Evolutionary conservation across 495 filamentous ascomycete genomes (phyloP).

Genomic region (Amorphotheca resinae): DNA sequence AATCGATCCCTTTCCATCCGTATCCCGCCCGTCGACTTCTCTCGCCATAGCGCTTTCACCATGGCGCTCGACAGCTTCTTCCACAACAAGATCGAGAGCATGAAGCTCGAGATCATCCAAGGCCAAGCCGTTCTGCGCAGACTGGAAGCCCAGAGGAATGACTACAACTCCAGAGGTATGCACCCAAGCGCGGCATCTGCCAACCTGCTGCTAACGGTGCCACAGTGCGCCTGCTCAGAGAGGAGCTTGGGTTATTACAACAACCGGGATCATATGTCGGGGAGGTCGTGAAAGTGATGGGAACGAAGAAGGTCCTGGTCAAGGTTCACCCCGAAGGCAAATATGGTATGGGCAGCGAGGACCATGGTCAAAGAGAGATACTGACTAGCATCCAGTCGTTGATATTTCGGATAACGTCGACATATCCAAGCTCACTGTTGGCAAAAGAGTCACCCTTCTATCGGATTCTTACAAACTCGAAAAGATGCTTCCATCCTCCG

Average conservation of each 20-base stretch:
- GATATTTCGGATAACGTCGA: constrained; percentile 93
- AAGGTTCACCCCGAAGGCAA: constrained; percentile 99
- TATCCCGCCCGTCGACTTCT: not conserved
- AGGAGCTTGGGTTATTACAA: constrained; percentile 92
- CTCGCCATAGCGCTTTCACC: constrained; percentile 23
- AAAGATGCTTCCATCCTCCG: constrained; percentile 93
- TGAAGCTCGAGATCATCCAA: constrained; percentile 99
- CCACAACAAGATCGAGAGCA: constrained; percentile 98
- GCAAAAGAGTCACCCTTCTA: constrained; percentile 93
- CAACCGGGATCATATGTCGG: constrained; percentile 97
- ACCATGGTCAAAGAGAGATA: not conserved
- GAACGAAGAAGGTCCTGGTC: constrained; percentile 97
- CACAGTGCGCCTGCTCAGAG: constrained; percentile 73
- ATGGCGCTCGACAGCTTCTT: constrained; percentile 99
- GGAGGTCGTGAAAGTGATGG: constrained; percentile 99
- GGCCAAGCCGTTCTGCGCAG: constrained; percentile 89
- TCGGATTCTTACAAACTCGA: constrained; percentile 97
- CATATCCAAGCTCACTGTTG: constrained; percentile 86
- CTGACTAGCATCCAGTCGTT: constrained; percentile 52
- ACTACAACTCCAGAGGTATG: constrained; percentile 82
- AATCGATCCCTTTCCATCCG: no score
- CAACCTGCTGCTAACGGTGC: constrained; percentile 6
- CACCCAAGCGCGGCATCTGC: not conserved
- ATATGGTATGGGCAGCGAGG: constrained; percentile 60
- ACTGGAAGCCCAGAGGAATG: constrained; percentile 95